A percentile compares a stretch with the other conserved stretches of the same genome.
Evolutionary conservation across 139 green algal species (phyloP).

Genomic region (Tetradesmus obliquus): DNA sequence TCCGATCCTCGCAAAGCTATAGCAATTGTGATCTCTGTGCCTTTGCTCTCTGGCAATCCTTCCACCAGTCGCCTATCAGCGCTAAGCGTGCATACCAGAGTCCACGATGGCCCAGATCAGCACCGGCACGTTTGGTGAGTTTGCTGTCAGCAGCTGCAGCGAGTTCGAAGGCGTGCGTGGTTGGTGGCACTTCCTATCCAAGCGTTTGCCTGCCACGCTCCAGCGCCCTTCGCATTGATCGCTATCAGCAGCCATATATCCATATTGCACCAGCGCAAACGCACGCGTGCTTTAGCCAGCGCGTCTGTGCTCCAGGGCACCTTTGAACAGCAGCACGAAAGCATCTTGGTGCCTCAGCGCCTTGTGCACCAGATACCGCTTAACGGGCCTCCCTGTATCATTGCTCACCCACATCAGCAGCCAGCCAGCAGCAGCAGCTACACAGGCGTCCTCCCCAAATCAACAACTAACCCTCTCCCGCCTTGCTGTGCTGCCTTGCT

Average conservation of each 20-base stretch:
- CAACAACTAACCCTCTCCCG: neutral
- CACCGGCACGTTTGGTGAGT: conserved; percentile 31
- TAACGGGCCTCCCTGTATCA: neutral
- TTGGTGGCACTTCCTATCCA: neutral
- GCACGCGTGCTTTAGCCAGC: neutral
- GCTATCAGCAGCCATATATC: neutral
- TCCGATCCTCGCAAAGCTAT: neutral
- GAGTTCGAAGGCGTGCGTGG: neutral
- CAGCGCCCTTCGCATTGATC: neutral
- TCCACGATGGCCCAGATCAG: neutral
- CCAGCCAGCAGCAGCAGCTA: neutral
- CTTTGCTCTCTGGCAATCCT: neutral
- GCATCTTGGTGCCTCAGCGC: neutral
- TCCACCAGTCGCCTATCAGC: neutral
- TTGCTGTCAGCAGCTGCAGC: neutral
- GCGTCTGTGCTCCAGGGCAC: neutral
- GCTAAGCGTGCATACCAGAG: neutral
- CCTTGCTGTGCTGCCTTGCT: neutral
- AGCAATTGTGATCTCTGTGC: neutral
- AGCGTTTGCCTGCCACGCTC: neutral
- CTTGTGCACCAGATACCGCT: neutral
- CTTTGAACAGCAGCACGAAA: neutral
- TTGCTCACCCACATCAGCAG: neutral
- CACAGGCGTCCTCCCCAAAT: neutral
- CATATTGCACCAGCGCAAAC: neutral